Base-by-base conservation (phyloP, 768 basidiomycete genomes). In the Serendipita indica region DNA sequence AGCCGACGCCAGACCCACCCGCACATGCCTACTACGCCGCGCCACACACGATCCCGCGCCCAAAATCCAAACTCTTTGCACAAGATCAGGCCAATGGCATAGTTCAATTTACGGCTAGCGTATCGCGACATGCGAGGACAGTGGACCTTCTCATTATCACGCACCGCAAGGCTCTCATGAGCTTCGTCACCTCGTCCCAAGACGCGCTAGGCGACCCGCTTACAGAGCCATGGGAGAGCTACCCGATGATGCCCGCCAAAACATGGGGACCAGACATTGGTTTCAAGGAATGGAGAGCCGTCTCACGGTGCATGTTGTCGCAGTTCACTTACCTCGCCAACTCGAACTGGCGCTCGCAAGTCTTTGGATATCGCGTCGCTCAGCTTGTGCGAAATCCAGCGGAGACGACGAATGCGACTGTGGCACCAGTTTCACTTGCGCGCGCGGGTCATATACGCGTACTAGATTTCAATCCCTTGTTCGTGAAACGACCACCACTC, bases 161-260 rank as follows among this genome's bases (percentile, higher is more conserved):
- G 10, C 49, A 54, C 25, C 49, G 49, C n/a, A 20, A 30, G 25
- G 49, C 49, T 10, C 49, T 54, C 16, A 54, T 54, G 49, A 25
- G 22, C 3, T 54, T 54, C 25, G 32, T 54, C 49, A 27, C 30
- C 32, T 2, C 49, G 4, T 20, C 22, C n/a, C 49, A 54, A 27
- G 22, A 54, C 49, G 49, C 20, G 7, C 49, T 54, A 18, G 49
- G 49, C 16, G 49, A 54, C n/a, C 49, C 49, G 32, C 25, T 54
- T 4, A 30, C 49, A 7, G 32, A 54, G 10, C 49, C 49, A 54
- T 54, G 49, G 49, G 49, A 54, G 25, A 28, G 25, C 10, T 33
- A 54, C 30, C 49, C 49, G 32, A 54, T 54, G 49, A 54, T 54
- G 49, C 49, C 49, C 4, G 49, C 49, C 10, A 54, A 54, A 30